A percentile compares a stretch with the other conserved stretches of the same genome.
These are phyloP conservation scores for Salix suchowensis DNA, from an alignment of 345 rosid genomes.

Conservation along the genomic window DNA sequence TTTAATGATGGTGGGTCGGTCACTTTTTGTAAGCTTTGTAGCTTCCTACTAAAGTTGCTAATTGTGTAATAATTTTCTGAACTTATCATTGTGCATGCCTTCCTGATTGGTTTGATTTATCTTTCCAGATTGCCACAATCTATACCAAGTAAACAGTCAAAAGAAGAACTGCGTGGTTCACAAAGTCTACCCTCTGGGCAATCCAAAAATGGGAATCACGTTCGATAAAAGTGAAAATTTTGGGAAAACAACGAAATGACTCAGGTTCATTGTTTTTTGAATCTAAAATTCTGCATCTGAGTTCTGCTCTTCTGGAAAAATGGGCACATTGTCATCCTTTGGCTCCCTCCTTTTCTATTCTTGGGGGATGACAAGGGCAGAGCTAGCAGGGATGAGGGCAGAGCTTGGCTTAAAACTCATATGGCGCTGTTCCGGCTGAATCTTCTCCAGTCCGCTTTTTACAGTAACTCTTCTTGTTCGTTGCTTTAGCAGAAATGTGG, in stretches of 20 bases:
- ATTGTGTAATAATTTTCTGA: background rate
- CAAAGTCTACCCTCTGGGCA: conserved; percentile 14
- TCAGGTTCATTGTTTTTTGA: background rate
- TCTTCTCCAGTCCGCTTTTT: background rate
- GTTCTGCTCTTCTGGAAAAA: background rate
- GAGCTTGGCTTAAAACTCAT: background rate
- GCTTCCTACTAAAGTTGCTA: background rate
- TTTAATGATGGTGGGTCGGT: background rate
- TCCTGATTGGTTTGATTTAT: background rate
- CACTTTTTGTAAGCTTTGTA: background rate
- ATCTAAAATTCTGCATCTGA: background rate
- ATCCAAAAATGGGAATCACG: conserved; percentile 25
- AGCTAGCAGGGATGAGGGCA: background rate
- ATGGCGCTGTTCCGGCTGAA: background rate
- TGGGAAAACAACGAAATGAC: background rate
- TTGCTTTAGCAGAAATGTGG: no score
- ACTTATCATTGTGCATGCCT: background rate
- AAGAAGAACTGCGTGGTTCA: conserved; percentile 22
- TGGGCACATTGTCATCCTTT: background rate
- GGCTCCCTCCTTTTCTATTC: background rate
- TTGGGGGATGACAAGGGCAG: background rate
- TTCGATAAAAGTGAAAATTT: conserved; percentile 3
- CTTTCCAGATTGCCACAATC: conserved; percentile 26
- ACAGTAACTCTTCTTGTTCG: background rate
- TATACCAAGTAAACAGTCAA: conserved; percentile 25